These are phyloP conservation scores for Suhomyces ambrosiae DNA, from an alignment of 1,139 yeast species.

Conservation along the genomic window DNA sequence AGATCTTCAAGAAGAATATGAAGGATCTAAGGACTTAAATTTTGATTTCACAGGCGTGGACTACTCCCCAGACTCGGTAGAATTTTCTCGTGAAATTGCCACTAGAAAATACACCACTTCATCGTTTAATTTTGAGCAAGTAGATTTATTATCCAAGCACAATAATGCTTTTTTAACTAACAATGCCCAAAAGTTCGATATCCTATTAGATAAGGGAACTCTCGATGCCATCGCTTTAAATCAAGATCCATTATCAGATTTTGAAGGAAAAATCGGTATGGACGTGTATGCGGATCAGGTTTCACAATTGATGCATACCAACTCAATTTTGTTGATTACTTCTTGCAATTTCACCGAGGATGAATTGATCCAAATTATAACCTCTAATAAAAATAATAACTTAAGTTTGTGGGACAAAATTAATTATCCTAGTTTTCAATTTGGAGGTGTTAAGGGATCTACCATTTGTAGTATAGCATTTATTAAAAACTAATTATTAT, in stretches of 20 bases:
- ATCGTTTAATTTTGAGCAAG: constrained; percentile 46
- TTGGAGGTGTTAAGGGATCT: constrained; percentile 87
- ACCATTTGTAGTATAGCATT: constrained; percentile 89
- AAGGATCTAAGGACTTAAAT: constrained; percentile 44
- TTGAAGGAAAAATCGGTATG: constrained; percentile 51
- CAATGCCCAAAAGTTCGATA: constrained; percentile 53
- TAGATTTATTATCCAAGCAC: constrained; percentile 42
- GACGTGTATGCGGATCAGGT: constrained; percentile 68
- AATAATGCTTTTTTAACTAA: constrained; percentile 35
- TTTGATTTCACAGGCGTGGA: constrained; percentile 69
- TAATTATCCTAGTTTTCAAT: constrained; percentile 77
- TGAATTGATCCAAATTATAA: constrained; percentile 64
- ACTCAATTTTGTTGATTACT: constrained; percentile 73
- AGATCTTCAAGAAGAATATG: constrained; percentile 43
- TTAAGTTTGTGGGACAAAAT: constrained; percentile 63
- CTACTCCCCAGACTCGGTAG: constrained; percentile 77
- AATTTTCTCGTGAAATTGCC: constrained; percentile 67
- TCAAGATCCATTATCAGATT: constrained; percentile 48
- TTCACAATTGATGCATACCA: constrained; percentile 52
- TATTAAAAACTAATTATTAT: constrained; percentile 28
- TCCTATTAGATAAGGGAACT: constrained; percentile 91
- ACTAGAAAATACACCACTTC: constrained; percentile 36
- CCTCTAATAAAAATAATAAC: constrained; percentile 29
- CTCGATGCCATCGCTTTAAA: constrained; percentile 94
- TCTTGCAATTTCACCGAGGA: constrained; percentile 92